These are phyloP conservation scores for Wolfiporia cocos DNA, from an alignment of 1,284 basidiomycete species.

Conservation along the genomic window DNA sequence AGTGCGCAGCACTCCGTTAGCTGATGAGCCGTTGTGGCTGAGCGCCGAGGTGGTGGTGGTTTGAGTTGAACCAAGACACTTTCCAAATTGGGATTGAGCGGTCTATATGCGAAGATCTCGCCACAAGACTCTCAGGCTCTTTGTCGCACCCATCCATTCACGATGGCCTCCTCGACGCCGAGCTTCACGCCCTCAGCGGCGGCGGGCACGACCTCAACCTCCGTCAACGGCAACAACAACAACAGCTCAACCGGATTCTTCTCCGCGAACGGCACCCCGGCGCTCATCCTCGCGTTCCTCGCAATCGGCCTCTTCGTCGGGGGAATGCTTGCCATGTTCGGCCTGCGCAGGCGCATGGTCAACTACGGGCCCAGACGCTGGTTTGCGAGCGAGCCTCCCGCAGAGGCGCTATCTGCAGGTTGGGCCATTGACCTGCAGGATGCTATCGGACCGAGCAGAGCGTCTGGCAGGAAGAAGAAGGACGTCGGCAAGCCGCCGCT, in stretches of 20 bases:
- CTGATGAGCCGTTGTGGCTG: no score
- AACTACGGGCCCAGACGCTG: constrained; percentile 7
- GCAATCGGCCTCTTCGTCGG: constrained; percentile 23
- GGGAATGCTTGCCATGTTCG: constrained; percentile 21
- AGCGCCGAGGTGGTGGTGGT: background rate
- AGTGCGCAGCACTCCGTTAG: background rate
- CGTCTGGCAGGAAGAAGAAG: constrained; percentile 4
- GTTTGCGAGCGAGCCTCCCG: background rate
- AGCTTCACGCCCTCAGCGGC: constrained; percentile 1
- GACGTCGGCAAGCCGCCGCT: constrained; percentile 15
- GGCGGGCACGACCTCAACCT: constrained; percentile 1
- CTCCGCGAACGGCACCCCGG: constrained; percentile 17
- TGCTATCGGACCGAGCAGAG: background rate
- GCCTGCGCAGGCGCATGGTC: constrained; percentile 16
- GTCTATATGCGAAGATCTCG: background rate
- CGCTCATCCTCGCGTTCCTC: constrained; percentile 24
- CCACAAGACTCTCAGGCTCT: background rate
- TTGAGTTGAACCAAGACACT: background rate
- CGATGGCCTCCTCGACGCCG: constrained; percentile 1
- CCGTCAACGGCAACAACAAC: constrained; percentile 5
- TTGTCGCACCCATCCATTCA: background rate
- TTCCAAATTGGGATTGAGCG: background rate
- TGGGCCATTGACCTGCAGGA: constrained; percentile 1
- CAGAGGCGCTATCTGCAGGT: constrained; percentile 4
- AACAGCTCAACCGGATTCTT: constrained; percentile 10